phyloP scores from a whole-genome alignment of 73 alveolate genomes.

The Paraurostyla sp. region DNA sequence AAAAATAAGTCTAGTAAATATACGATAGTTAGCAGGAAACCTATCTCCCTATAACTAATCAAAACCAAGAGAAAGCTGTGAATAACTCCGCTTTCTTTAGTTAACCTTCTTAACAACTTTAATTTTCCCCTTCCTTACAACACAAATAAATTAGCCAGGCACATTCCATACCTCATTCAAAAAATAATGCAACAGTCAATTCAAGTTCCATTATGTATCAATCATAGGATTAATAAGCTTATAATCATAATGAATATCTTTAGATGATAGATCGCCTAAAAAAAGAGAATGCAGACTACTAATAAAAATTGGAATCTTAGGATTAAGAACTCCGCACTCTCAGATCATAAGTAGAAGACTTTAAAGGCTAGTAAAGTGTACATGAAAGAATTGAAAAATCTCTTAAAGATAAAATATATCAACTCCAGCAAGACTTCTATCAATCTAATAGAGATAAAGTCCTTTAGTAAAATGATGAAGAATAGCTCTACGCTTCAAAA shows the following conservation, averaged over 20 bases:
- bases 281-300: not conserved
- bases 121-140: too few relatives aligned
- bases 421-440: not conserved
- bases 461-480: not conserved
- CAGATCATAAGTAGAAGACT: not conserved
- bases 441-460: not conserved
- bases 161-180: too few relatives aligned
- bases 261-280: not conserved
- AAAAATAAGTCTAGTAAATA: too few relatives aligned
- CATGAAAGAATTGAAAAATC: conserved; percentile 1
- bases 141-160: too few relatives aligned
- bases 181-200: too few relatives aligned
- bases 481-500: not conserved
- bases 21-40: too few relatives aligned
- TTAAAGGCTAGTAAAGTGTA: not conserved
- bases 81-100: too few relatives aligned
- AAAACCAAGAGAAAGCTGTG: too few relatives aligned
- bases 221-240: not conserved
- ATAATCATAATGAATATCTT: not conserved
- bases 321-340: not conserved
- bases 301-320: not conserved
- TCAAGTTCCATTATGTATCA: not conserved
- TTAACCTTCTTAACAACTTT: too few relatives aligned
- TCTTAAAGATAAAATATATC: conserved; percentile 1
- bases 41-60: too few relatives aligned